Base-by-base conservation (phyloP, 192 early-diverging fungal species). In the Podila epicladia region DNA sequence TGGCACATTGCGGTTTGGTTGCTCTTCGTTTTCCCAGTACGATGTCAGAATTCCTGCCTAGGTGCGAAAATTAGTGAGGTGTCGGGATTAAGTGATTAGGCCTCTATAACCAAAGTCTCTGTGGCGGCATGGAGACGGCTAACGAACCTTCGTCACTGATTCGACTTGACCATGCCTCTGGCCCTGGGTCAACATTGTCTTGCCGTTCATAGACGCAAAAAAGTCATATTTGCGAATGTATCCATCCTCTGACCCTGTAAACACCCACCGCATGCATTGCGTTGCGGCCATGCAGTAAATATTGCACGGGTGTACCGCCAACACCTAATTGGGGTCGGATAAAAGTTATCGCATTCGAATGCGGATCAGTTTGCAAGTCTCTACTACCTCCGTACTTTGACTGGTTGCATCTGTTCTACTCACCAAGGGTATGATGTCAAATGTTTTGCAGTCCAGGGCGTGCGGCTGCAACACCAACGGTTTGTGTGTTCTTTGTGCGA, bases 191-290 rank as follows among this genome's bases (percentile, higher is more conserved):
- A 99, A 83, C 55, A 86, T 66, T 24, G 89, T 87, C 61, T 93
- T 92, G 9, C 97, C 97, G 73, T 92, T 92, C 71, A 97, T 87
- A 0, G 98, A 92, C 19, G 91, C 90, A 67, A 91, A 89, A 72
- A 98, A 96, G 72, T 99, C 97, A 85, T 92, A 99, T 74, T 96
- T 97, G 32, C 96, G 87, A 58, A 99, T 91, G 82, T 94, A 97
- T 64, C 97, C 98, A 85, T 99, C 98, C 58, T 97, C 96, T 13
- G 91, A 92, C 28, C 94, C 95, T 28, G 91, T 95, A 29, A 94
- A 90, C n/a, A 94, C 74, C 94, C 93, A 95, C 32, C 92, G 89
- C 86, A 91, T 92, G 70, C 93, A 89, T 37, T 84, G 82, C 1
- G 93, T 94, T 1, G 91, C 89, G 0, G 90, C 86, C 57, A 92